Conservation (phyloP, 1,284 basidiomycete species). For the Papiliotrema laurentii region DNA sequence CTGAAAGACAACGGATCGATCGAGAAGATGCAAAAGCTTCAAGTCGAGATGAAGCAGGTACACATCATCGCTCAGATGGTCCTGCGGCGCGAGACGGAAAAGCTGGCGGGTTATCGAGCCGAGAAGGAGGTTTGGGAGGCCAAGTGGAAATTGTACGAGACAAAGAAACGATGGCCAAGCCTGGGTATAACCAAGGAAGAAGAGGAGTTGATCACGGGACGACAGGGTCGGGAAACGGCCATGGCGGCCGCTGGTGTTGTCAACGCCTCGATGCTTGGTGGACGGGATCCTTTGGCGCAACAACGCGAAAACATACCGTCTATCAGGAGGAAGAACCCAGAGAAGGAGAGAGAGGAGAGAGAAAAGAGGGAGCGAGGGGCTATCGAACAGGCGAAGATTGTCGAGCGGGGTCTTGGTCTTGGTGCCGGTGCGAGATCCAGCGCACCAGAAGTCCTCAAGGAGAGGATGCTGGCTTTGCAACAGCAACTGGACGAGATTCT, state of each 20-base stretch:
- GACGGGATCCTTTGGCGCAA: slow-evolving; percentile 10
- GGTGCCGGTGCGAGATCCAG: slow-evolving; percentile 26
- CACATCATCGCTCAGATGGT: slow-evolving; percentile 68
- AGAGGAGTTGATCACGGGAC: slow-evolving; percentile 56
- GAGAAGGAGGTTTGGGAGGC: slow-evolving; percentile 71
- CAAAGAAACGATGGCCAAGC: slow-evolving; percentile 70
- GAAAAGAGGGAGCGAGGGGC: slow-evolving; percentile 34
- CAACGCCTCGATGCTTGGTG: slow-evolving; percentile 14
- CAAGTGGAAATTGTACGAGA: slow-evolving; percentile 67
- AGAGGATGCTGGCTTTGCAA: slow-evolving; percentile 60
- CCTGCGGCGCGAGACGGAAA: slow-evolving; percentile 66
- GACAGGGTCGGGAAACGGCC: slow-evolving; percentile 50
- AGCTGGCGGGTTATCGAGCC: slow-evolving; percentile 61
- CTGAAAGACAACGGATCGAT: slow-evolving; percentile 82
- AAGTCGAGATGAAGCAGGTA: slow-evolving; percentile 67
- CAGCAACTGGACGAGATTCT: slow-evolving; percentile 66
- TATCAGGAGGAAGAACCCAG: slow-evolving; percentile 24
- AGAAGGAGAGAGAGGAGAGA: slow-evolving; percentile 39
- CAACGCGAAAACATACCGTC: slow-evolving; percentile 17
- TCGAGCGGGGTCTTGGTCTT: slow-evolving; percentile 15
- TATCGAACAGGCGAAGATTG: slow-evolving; percentile 25
- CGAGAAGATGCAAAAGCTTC: slow-evolving; percentile 77
- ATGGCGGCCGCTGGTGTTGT: slow-evolving; percentile 5
- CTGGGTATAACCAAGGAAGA: slow-evolving; percentile 73
- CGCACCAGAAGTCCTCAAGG: slow-evolving; percentile 47